Evolutionary conservation across 106 monocot species (phyloP), one percentile per base, ranked within the genome.

Genomic region (Xerophyta viscosa): DNA sequence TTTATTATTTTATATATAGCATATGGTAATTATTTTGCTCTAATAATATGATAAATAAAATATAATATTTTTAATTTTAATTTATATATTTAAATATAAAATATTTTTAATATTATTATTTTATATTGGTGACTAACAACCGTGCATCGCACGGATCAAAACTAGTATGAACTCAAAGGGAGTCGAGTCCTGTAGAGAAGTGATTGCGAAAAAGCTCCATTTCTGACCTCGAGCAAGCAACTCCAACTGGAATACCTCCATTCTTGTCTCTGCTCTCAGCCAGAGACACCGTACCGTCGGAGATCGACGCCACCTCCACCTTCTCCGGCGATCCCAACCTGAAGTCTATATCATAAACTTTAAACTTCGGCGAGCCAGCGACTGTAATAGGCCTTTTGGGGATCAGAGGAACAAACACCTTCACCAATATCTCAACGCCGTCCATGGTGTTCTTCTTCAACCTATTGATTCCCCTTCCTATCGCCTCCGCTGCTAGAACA

Each of bases 301-400:
- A n/a, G 4, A 66, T 37, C 6, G 71, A 62, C 14, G 44, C 30
- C 37, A 66, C 39, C 44, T 70, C 77, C 27, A 63, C 66, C 66
- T 66, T 77, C 48, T 2, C 26, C 61, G 71, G 77, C 61, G 41
- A 61, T 12, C 71, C 77, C 66, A 60, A 77, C 11, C 77, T 71
- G 18, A 77, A 77, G 20, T 71, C 77, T 2, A 45, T 29, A 8
- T 66, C 77, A 27, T 71, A 77, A 24, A 77, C 71, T 26, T 56
- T 30, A 1, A 71, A 61, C 60, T 36, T 66, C 18, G 66, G 46
- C 20, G 77, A 77, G 0, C 70, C 66, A 0, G 71, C 71, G 0
- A 66, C 71, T 0, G 56, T 9, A 37, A 71, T 23, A 1, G 56
- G 45, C 41, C 0, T 3, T 1, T 43, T 1, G 2, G 23, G 7